phyloP scores from a whole-genome alignment of 2,329 filamentous ascomycete genomes.

The Arthrobotrys musiformis region DNA sequence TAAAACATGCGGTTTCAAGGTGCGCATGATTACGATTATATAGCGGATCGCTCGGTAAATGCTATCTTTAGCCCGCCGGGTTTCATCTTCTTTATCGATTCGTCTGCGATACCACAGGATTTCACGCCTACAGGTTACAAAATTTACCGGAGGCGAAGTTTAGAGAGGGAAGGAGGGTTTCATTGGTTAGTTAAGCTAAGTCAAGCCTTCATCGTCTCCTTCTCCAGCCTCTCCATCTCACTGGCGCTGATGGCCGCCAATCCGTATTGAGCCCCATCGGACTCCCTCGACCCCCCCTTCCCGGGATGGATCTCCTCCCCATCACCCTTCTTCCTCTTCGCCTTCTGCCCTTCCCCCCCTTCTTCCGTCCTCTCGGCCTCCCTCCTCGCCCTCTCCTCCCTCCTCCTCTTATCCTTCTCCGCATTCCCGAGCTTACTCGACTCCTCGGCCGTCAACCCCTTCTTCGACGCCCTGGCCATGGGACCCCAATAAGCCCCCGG shows the following conservation, averaged over 20 bases:
- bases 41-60: no score
- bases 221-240: constrained; percentile 39
- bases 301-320: neutral
- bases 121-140: no score
- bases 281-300: constrained; percentile 17
- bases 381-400: constrained; percentile 41
- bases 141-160: no score
- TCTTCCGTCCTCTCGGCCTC: neutral
- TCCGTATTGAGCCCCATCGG: constrained; percentile 50
- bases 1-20: no score
- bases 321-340: neutral
- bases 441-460: constrained; percentile 50
- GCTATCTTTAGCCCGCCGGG: no score
- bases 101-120: no score
- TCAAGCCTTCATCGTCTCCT: constrained; percentile 19
- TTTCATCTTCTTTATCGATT: no score
- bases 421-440: constrained; percentile 38
- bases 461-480: constrained; percentile 65
- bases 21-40: no score
- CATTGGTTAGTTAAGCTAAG: no score
- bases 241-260: constrained; percentile 46
- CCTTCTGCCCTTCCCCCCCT: neutral
- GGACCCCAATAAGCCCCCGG: constrained; percentile 95
- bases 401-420: constrained; percentile 44
- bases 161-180: no score